Evolutionary conservation across 345 rosid genomes (phyloP), one percentile per base, ranked within the genome.

Genomic region (Dovyalis caffra): DNA sequence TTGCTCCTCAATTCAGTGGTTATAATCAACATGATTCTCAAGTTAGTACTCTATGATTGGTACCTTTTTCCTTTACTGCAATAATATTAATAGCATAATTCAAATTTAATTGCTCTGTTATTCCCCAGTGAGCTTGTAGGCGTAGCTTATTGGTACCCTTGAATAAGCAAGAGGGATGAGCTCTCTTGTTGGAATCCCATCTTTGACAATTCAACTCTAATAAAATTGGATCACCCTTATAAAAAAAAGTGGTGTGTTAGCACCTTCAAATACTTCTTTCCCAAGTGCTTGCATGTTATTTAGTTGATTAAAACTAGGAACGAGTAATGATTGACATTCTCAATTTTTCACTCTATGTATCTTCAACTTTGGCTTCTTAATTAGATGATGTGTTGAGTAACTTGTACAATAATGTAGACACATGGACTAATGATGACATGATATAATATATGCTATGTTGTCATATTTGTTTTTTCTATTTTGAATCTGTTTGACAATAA

Each of bases 1-100:
- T 95, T 84, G 97, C 98, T 81, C 96, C 99, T 15, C 99, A 91
- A n/a, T 95, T 95, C 78, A 89, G 97, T 77, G 99, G 99, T 74
- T 91, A 91, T 79, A 92, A 92, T 79, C 99, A 95, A 85, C 98
- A 95, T 76, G 99, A 95, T 90, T 95, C 97, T 82, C 99, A 95
- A 81, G 99, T 95, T 74, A 78, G 87, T 85, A 53, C 35, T 78
- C 49, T 66, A 0, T 69, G 32, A 58, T 70, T 23, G 56, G n/a
- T 28, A 64, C 20, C 16, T 69, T 21, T 37, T 77, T 61, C 14
- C 12, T 35, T 61, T 62, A 74, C 63, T 25, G 29, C 40, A 9
- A 61, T 43, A 12, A 31, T 33, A 20, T 64, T 33, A 64, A 33
- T 33, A 16, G 43, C 23, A 31, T 32, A 64, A 56, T 64, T 32